Evolutionary conservation across 805 yeast genomes (phyloP), one percentile per base, ranked within the genome.

Genomic region (Cyberlindnera mississippiensis): DNA sequence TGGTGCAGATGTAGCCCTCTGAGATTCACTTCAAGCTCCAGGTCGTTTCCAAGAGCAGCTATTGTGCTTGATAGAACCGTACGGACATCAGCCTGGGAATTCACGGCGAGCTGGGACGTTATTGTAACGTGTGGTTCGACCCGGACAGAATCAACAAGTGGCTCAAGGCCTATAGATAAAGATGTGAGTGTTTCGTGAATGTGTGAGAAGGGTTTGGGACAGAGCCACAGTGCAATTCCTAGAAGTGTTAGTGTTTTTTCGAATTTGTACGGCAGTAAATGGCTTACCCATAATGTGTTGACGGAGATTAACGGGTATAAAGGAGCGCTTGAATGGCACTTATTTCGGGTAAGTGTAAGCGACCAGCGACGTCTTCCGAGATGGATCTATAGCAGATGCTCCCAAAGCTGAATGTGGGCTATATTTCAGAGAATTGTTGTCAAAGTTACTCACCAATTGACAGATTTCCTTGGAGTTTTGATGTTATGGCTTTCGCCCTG

Each of bases 121-220:
- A 85, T 69, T 2, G 95, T 86, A 28, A 86, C 70, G 57, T 85
- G 95, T 3, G 95, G 95, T 47, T 77, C 84, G 52, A 85, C 80
- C 24, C 55, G 59, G 2, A 84, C 83, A 1, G 88, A 79, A 38
- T 79, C 82, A 54, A 85, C 83, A n/a, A 84, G 64, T 1, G 90
- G 81, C 33, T 73, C 75, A 28, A 85, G 60, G 9, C 88, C 80
- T n/a, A 73, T 66, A 60, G 82, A 80, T 28, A 82, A 66, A 15
- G 83, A 75, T 12, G 67, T 63, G 17, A 85, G 60, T 36, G 77
- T 75, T 37, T 80, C 85, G 52, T 74, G 60, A 17, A 81, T 63
- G 27, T 72, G 71, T 4, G 81, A 62, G 35, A 72, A 73, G 15
- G 66, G 66, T 40, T 68, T 74, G 2, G 95, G 95, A 58, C 82